A percentile compares a stretch with the other conserved stretches of the same genome.
These are phyloP conservation scores for Endocalyx cinctus DNA, from an alignment of 2,329 filamentous ascomycete species.

Conservation along the genomic window DNA sequence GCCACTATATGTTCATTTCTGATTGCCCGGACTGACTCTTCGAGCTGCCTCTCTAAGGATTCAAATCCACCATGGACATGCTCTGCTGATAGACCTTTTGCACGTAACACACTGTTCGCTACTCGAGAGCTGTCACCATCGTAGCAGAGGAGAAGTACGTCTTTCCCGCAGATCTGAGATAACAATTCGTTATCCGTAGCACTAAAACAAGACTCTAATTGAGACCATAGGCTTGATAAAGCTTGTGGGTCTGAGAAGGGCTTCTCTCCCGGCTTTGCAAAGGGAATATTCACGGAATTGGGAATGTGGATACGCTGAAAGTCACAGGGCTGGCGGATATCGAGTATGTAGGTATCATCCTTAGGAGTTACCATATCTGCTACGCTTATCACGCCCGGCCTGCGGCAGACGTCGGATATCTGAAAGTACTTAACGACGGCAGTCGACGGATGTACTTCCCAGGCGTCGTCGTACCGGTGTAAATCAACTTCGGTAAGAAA, in stretches of 20 bases:
- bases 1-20: background rate
- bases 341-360: constrained; percentile 32
- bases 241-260: constrained; percentile 42
- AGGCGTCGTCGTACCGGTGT: constrained; percentile 51
- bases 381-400: constrained; percentile 2
- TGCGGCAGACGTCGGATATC: constrained; percentile 8
- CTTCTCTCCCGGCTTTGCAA: constrained; percentile 31
- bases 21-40: background rate
- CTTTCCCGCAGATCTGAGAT: constrained; percentile 23
- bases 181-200: constrained; percentile 15
- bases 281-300: constrained; percentile 39
- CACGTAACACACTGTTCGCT: constrained; percentile 48
- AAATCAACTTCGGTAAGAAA: constrained; percentile 44
- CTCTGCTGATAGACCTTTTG: constrained; percentile 42
- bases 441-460: constrained; percentile 41
- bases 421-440: constrained; percentile 36
- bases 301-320: constrained; percentile 39
- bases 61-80: constrained; percentile 39
- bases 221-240: constrained; percentile 42
- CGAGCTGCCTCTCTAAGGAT: background rate
- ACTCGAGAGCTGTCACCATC: constrained; percentile 50
- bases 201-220: constrained; percentile 39
- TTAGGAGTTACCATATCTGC: constrained; percentile 10
- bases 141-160: constrained; percentile 46
- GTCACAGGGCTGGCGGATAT: constrained; percentile 38